phyloP scores from a whole-genome alignment of 2,329 filamentous ascomycete species.

The Colletotrichum cereale region DNA sequence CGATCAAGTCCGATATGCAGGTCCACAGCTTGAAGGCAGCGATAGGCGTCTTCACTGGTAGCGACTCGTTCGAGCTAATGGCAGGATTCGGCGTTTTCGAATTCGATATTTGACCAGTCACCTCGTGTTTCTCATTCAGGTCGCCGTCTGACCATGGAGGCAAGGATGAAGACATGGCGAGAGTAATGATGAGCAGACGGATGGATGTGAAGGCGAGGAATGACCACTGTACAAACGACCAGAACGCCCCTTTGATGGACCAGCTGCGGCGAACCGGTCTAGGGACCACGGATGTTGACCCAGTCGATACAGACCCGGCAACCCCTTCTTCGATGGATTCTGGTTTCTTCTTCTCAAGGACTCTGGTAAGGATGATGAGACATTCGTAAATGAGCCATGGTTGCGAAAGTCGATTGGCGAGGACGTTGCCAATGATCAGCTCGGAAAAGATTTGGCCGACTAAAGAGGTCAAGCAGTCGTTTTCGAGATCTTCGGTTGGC shows the following conservation, averaged over 20 bases:
- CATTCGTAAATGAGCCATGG: conserved; percentile 91
- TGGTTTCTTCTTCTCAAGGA: conserved; percentile 48
- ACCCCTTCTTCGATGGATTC: conserved; percentile 34
- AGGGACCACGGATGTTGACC: conserved; percentile 14
- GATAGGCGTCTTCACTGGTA: conserved; percentile 69
- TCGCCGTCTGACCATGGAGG: conserved; percentile 60
- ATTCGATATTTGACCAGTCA: conserved; percentile 44
- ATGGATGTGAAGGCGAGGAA: conserved; percentile 71
- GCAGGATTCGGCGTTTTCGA: conserved; percentile 43
- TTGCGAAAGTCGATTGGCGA: conserved; percentile 85
- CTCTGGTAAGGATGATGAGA: conserved; percentile 76
- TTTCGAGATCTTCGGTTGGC: conserved; percentile 92
- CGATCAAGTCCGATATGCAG: conserved; percentile 78
- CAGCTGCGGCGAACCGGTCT: conserved; percentile 45
- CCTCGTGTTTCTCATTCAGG: conserved; percentile 20
- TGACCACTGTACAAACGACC: conserved; percentile 67
- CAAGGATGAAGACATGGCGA: conserved; percentile 76
- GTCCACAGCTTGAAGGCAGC: conserved; percentile 83
- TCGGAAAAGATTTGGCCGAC: conserved; percentile 91
- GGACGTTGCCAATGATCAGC: conserved; percentile 85
- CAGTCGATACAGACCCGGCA: conserved; percentile 23
- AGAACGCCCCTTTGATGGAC: conserved; percentile 64
- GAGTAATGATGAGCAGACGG: conserved; percentile 73
- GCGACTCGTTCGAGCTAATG: conserved; percentile 24
- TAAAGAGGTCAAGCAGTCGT: conserved; percentile 84